phyloP scores from a whole-genome alignment of 805 yeast species.

The Teunomyces stri region DNA sequence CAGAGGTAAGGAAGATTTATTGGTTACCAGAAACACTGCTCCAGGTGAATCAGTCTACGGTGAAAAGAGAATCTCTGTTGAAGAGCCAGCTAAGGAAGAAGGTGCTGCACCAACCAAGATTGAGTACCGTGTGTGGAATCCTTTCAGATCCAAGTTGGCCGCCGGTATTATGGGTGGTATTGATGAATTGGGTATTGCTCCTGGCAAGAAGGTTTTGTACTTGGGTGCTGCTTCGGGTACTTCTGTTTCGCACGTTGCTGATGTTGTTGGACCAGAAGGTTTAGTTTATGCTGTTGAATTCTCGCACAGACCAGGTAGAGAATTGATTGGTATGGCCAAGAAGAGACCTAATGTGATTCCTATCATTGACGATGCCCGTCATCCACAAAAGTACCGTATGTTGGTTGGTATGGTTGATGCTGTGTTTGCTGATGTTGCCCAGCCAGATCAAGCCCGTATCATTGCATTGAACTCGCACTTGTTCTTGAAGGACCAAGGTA shows the following conservation, averaged over 20 bases:
- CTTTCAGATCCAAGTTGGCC: constrained; percentile 98
- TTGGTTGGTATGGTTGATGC: constrained; percentile 97
- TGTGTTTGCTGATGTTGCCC: constrained; percentile 99
- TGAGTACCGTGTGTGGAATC: constrained; percentile 99
- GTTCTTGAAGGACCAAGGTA: constrained; percentile 98
- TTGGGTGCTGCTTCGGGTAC: constrained; percentile 99
- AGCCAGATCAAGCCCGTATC: constrained; percentile 99
- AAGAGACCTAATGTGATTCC: constrained; percentile 99
- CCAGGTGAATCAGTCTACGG: constrained; percentile 99
- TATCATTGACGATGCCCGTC: constrained; percentile 99
- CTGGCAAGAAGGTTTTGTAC: constrained; percentile 96
- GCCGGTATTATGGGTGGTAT: constrained; percentile 99
- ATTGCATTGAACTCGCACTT: constrained; percentile 97
- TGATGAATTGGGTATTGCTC: constrained; percentile 94
- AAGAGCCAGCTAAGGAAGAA: constrained; percentile 88
- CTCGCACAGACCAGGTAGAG: constrained; percentile 99
- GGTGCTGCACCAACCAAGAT: constrained; percentile 88
- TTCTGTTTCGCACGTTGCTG: constrained; percentile 97
- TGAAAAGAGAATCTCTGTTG: constrained; percentile 92
- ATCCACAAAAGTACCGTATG: constrained; percentile 99
- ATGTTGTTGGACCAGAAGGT: constrained; percentile 99
- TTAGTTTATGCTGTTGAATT: constrained; percentile 98
- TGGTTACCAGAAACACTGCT: constrained; percentile 93
- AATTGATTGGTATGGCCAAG: constrained; percentile 98
- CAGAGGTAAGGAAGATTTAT: constrained; percentile 98